Conservation (phyloP, 139 green algal genomes). For the Zygnema circumcarinatum region DNA sequence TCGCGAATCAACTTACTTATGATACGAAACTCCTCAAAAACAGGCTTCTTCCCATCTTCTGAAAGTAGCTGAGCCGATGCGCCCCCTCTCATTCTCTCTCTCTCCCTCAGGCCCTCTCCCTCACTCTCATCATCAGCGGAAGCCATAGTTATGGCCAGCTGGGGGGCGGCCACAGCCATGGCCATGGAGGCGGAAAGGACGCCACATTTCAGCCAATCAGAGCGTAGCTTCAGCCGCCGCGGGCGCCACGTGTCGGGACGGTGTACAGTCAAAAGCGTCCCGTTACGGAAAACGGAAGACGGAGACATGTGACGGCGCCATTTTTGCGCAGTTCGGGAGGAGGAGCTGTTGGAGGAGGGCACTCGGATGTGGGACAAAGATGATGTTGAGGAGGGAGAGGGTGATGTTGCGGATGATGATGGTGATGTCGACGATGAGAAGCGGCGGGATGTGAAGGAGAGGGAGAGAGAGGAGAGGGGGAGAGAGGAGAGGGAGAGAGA, state of each 20-base stretch:
- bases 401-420: not conserved
- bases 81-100: no score
- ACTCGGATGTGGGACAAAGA: no score
- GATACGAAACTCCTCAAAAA: not conserved
- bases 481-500: not conserved
- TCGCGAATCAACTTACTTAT: not conserved
- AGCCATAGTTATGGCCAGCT: not conserved
- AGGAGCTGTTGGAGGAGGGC: no score
- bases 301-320: not conserved
- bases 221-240: not conserved
- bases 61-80: not conserved
- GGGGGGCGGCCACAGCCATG: not conserved
- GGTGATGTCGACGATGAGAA: not conserved
- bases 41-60: not conserved
- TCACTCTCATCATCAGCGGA: no score
- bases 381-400: not conserved
- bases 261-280: not conserved
- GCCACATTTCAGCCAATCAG: not conserved
- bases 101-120: not conserved
- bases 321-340: not conserved
- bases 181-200: not conserved
- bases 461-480: not conserved
- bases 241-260: no score
- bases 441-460: not conserved
- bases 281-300: not conserved